Percentiles rank a stretch among this genome's conserved stretches.
Evolutionary conservation across 2,329 filamentous ascomycete species (phyloP).

Genomic region (Fusarium sp.): DNA sequence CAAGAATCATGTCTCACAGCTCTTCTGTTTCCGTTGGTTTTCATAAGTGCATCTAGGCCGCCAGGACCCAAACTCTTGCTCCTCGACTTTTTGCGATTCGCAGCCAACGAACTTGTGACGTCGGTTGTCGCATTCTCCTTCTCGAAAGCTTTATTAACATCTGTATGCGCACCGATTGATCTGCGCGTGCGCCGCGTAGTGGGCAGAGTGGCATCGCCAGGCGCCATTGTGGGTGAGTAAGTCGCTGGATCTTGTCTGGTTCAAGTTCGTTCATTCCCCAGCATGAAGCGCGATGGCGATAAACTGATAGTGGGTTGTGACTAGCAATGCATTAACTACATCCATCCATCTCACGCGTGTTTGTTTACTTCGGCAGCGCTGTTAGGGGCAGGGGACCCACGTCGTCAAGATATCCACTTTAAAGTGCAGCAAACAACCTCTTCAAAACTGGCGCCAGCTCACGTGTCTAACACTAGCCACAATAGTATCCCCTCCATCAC

Average conservation of each 20-base stretch:
- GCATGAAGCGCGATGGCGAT: constrained; percentile 37
- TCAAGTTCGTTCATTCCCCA: constrained; percentile 33
- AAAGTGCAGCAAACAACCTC: not conserved
- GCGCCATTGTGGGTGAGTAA: constrained; percentile 49
- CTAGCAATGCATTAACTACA: not conserved
- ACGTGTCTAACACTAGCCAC: constrained; percentile 28
- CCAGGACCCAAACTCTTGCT: constrained; percentile 98
- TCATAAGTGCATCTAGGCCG: constrained; percentile 83
- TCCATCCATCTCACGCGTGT: constrained; percentile 48
- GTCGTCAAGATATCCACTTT: constrained; percentile 3
- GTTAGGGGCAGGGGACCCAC: constrained; percentile 41
- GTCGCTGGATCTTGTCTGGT: constrained; percentile 28
- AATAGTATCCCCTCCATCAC: constrained; percentile 35
- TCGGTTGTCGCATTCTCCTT: constrained; percentile 85
- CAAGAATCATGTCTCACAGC: constrained; percentile 68
- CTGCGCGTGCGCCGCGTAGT: constrained; percentile 72
- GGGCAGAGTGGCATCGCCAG: constrained; percentile 62
- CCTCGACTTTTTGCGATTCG: constrained; percentile 76
- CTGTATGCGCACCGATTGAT: constrained; percentile 74
- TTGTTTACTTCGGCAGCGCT: constrained; percentile 54
- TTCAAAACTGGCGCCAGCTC: constrained; percentile 22
- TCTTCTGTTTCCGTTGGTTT: constrained; percentile 79
- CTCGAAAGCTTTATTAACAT: constrained; percentile 66
- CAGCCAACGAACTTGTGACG: constrained; percentile 65
- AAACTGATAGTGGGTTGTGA: constrained; percentile 42